Base-by-base conservation (phyloP, 2,329 filamentous ascomycete species). In the Ophiognomonia clavigignenti-juglandacearum region DNA sequence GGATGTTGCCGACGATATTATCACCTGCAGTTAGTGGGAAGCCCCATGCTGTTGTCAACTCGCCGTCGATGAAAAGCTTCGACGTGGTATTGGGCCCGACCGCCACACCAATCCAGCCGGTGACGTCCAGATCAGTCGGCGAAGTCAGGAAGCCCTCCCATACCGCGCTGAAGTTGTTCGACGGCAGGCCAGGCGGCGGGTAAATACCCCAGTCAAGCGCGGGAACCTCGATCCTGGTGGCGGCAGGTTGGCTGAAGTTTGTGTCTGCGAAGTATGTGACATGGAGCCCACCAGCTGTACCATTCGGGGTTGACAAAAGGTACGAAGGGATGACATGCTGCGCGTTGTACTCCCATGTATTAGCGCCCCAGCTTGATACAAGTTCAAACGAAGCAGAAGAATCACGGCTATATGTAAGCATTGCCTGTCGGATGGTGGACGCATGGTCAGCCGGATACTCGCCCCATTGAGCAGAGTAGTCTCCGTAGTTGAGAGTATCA, bases 131-230 rank as follows among this genome's bases (percentile, higher is more conserved):
- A 26, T 52, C 66, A 11, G 69, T 65, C 1, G 68, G 64, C 0
- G 66, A 62, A 14, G 57, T 53, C 14, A 72, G 43, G 1, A 58
- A 54, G 5, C 69, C 69, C 53, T 71, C 68, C 69, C 69, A 72
- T 11, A 64, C 54, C 0, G 62, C 68, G 44, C 68, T 71, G 53
- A 72, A 72, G 50, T 72, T 72, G 48, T 66, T 72, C 1, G 65
- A 71, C 8, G 66, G 60, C 1, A 71, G 56, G 4, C 64, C 65
- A 2, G 65, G 59, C 0, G 69, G 69, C 10, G 69, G 69, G 43
- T 70, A 72, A 23, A 71, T 51, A 3, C 69, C 68, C 69, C 69
- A 72, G 43, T 71, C 65, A 3, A 68, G 60, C 6, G 65, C 64
- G 2, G 69, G 69, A 0, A 57, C 56, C 46, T 72, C 69, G 10